Evolutionary conservation across 768 basidiomycete species (phyloP).

Genomic region (Mycena leptocephala): DNA sequence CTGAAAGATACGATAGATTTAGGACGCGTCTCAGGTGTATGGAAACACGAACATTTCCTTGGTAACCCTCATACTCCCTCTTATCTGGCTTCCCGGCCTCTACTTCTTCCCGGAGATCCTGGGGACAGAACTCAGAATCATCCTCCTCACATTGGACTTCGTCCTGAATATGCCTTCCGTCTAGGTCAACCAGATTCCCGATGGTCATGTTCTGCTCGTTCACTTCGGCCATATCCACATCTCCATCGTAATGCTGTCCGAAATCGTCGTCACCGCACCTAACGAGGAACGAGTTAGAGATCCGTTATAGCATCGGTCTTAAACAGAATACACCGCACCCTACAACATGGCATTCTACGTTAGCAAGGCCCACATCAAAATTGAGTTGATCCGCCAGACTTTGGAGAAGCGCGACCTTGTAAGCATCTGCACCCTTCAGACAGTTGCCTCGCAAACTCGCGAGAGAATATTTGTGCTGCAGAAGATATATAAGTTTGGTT

Average conservation of each 20-base stretch:
- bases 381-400: constrained; percentile 44
- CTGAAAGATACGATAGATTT: constrained; percentile 29
- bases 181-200: constrained; percentile 10
- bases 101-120: constrained; percentile 29
- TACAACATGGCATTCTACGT: constrained; percentile 37
- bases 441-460: constrained; percentile 32
- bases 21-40: not conserved
- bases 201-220: constrained; percentile 14
- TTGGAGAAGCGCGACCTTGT: constrained; percentile 43
- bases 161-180: not conserved
- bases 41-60: constrained; percentile 43
- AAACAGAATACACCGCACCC: too few relatives aligned
- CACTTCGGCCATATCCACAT: constrained; percentile 18
- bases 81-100: constrained; percentile 34
- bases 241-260: not conserved
- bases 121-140: constrained; percentile 16
- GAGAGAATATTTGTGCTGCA: constrained; percentile 38
- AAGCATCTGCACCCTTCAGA: constrained; percentile 54
- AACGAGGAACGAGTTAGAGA: too few relatives aligned
- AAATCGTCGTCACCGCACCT: constrained; percentile 19
- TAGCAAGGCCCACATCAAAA: constrained; percentile 49
- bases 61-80: constrained; percentile 46
- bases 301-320: too few relatives aligned
- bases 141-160: constrained; percentile 34
- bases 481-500: constrained; percentile 33